These are phyloP conservation scores for Thozetella sp. DNA, from an alignment of 495 filamentous ascomycete genomes.

Conservation along the genomic window DNA sequence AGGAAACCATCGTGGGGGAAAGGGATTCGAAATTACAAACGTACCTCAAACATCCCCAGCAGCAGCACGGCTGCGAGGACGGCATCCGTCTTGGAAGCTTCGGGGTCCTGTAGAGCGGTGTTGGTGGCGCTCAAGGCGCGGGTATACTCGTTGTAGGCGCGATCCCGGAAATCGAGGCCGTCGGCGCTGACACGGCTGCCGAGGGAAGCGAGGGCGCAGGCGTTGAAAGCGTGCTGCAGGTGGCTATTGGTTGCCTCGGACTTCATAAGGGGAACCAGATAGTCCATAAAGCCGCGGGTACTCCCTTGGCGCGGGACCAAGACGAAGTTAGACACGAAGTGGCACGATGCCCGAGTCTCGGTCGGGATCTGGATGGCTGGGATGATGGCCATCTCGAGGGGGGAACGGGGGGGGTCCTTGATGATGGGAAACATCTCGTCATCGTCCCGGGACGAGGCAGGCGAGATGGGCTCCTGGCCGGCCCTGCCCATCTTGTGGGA, in stretches of 20 bases:
- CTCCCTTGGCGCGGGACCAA: constrained; percentile 43
- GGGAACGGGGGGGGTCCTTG: constrained; percentile 7
- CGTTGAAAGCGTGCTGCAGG: constrained; percentile 58
- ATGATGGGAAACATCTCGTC: constrained; percentile 9
- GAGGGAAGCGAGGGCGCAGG: constrained; percentile 59
- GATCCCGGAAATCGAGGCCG: constrained; percentile 28
- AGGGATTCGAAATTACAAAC: constrained; percentile 8
- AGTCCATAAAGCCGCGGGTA: constrained; percentile 56
- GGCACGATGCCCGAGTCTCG: constrained; percentile 51
- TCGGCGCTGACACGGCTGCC: constrained; percentile 37
- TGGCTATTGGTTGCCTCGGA: constrained; percentile 43
- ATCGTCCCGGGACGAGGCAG: neutral
- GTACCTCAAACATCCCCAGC: constrained; percentile 66
- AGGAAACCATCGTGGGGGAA: neutral
- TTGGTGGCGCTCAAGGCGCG: constrained; percentile 57
- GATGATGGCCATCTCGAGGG: constrained; percentile 17
- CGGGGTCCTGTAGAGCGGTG: constrained; percentile 49
- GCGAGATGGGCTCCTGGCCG: neutral
- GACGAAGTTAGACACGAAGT: constrained; percentile 60
- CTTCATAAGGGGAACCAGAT: constrained; percentile 55
- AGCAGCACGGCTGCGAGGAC: constrained; percentile 65
- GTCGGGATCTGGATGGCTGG: constrained; percentile 33
- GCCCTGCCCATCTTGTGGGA: constrained; percentile 14
- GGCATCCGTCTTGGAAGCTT: constrained; percentile 43
- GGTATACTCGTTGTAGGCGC: constrained; percentile 41